Conservation (phyloP, 495 filamentous ascomycete genomes). For the Cercophora sp. region DNA sequence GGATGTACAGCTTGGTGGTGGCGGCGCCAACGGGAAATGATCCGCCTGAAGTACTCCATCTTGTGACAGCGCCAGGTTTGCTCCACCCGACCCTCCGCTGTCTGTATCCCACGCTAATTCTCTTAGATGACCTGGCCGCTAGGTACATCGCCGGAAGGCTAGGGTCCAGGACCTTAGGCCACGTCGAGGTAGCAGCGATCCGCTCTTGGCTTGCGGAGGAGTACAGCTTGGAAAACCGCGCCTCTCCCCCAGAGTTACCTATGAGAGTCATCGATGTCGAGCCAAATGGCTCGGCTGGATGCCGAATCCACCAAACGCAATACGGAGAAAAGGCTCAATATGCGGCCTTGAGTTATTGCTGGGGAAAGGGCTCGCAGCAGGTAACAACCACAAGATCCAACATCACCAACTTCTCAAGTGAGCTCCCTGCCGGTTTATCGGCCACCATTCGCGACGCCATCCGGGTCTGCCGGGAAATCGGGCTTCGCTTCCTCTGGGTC, state of each 20-base stretch:
- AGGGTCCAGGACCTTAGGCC: not conserved
- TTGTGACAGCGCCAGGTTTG: no score
- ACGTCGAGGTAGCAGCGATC: not conserved
- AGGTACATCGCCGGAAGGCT: not conserved
- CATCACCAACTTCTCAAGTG: not conserved
- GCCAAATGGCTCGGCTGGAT: not conserved
- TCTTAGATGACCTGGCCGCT: not conserved
- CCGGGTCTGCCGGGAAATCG: not conserved
- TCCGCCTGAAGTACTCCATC: no score
- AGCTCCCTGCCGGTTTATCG: not conserved
- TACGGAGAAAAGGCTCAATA: not conserved
- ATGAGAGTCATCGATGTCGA: not conserved
- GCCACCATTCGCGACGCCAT: not conserved
- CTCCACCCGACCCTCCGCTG: no score
- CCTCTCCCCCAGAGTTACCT: not conserved
- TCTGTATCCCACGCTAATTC: constrained; percentile 1
- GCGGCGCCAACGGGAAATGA: not conserved
- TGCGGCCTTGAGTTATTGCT: not conserved
- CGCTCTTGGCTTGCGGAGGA: not conserved
- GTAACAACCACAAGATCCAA: not conserved
- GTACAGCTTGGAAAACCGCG: not conserved
- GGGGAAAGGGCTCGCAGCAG: not conserved
- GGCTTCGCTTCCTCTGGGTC: not conserved
- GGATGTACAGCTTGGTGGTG: not conserved
- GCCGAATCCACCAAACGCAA: not conserved